Percentiles rank a stretch among this genome's conserved stretches.
phyloP scores from a whole-genome alignment of 2,329 filamentous ascomycete species.

The Gyromitra esculenta region DNA sequence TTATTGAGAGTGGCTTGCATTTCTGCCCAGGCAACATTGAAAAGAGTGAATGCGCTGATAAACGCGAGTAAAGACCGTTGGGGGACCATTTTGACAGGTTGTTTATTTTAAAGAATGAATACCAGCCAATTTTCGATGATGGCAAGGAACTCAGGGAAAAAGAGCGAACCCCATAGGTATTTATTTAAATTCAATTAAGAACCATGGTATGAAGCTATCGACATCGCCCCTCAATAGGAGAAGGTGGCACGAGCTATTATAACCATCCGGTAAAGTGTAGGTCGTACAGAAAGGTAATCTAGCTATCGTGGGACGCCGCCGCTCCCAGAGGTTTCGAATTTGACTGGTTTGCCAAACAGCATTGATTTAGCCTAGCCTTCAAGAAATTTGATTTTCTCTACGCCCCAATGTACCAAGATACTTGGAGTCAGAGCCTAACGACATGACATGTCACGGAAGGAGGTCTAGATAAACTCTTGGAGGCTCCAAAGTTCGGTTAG shows the following conservation, averaged over 20 bases:
- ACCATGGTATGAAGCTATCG: conserved; percentile 15
- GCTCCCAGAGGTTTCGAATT: neutral
- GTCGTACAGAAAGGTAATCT: conserved; percentile 30
- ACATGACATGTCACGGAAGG: neutral
- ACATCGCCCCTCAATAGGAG: conserved; percentile 14
- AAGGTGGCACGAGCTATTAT: conserved; percentile 5
- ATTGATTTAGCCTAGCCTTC: conserved; percentile 37
- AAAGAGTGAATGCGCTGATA: conserved; percentile 22
- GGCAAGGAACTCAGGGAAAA: neutral
- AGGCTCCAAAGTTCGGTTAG: conserved; percentile 34
- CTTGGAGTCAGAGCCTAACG: conserved; percentile 1
- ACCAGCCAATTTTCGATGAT: conserved; percentile 18
- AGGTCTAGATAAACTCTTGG: conserved; percentile 7
- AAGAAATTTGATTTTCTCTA: conserved; percentile 27
- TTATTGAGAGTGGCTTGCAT: neutral
- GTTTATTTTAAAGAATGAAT: conserved; percentile 25
- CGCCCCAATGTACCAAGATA: neutral
- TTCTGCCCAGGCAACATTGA: neutral
- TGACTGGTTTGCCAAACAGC: conserved; percentile 5
- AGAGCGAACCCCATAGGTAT: neutral
- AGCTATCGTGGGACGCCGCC: neutral
- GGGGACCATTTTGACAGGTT: conserved; percentile 24
- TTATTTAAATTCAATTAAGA: conserved; percentile 25
- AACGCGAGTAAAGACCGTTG: conserved; percentile 19
- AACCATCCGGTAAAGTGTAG: conserved; percentile 6